Base-by-base conservation (phyloP, 1,284 basidiomycete species). In the Tilletia setariae region DNA sequence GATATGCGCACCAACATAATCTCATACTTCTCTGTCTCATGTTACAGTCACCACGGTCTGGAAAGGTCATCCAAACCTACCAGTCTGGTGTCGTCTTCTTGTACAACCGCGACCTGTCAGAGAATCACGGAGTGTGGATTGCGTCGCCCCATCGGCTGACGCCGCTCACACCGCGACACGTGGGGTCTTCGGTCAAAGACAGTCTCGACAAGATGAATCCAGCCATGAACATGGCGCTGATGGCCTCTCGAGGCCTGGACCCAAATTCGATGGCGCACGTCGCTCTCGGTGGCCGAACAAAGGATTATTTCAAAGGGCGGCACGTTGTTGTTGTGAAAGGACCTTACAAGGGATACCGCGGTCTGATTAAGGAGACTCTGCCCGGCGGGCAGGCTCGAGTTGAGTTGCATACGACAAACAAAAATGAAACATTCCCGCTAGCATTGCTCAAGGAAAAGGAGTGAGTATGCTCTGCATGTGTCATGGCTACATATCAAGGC, bases 111-210 rank as follows among this genome's bases (percentile, higher is more conserved):
- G 94, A 97, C 66, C 87, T 92, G 70, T 81, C 87, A 19, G 94
- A 97, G 82, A 95, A 98, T 79, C 90, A 92, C 28, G 96, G 96
- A 69, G 90, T 98, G 25, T 99, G 95, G 78, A 91, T 98, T 65
- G 90, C 91, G 0, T 89, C 80, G 63, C 74, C 79, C 46, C 73
- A 77, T 32, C 72, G 79, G 47, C 75, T 83, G n/a, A 77, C 79
- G 68, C 82, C 79, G 23, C 74, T 94, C 28, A 93, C 94, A 1
- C 93, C 94, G 1, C 8, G 56, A 1, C 93, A 93, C 79, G 87
- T 89, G 53, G 89, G 88, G 69, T 91, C 89, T 78, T 85, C 87
- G 13, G 72, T 72, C 49, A 47, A 43, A 25, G 70, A 74, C 59
- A 70, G 77, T 63, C 72, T 71, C 42, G 66, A 69, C 32, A 73